Conservation (phyloP, 768 basidiomycete genomes). For the Cystobasidium ongulense region DNA sequence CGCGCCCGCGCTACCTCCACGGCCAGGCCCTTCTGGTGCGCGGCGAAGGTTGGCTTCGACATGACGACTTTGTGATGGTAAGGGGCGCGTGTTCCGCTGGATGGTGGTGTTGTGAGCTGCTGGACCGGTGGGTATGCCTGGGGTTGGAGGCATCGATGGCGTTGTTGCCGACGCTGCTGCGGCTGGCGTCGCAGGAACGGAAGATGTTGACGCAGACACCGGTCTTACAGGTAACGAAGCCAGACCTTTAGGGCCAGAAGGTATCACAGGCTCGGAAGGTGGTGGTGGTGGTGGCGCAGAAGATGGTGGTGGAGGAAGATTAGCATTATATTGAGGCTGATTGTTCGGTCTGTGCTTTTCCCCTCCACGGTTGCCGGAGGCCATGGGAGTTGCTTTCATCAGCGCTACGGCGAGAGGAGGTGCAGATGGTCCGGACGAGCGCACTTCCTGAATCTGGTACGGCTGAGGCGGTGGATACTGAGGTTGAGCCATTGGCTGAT, state of each 20-base stretch:
- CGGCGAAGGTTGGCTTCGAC: neutral
- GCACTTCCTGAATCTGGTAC: neutral
- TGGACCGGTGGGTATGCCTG: constrained; percentile 4
- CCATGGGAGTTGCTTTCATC: constrained; percentile 9
- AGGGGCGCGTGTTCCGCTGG: neutral
- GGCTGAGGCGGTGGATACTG: neutral
- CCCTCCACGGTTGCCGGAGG: neutral
- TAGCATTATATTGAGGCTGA: neutral
- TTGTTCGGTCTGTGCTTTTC: neutral
- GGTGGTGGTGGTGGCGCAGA: neutral
- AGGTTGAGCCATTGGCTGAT: neutral
- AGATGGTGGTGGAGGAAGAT: neutral
- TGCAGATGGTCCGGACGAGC: neutral
- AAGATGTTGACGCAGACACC: neutral
- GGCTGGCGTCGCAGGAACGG: neutral
- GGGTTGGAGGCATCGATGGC: neutral
- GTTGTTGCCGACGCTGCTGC: neutral
- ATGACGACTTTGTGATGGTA: constrained; percentile 1
- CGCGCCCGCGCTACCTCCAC: neutral
- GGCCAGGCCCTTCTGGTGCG: neutral
- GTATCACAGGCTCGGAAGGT: neutral
- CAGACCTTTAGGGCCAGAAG: neutral
- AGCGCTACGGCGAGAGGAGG: constrained; percentile 1
- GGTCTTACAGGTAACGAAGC: neutral
- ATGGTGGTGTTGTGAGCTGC: neutral